phyloP scores from a whole-genome alignment of 2,329 filamentous ascomycete species.

The Triangularia setosa region DNA sequence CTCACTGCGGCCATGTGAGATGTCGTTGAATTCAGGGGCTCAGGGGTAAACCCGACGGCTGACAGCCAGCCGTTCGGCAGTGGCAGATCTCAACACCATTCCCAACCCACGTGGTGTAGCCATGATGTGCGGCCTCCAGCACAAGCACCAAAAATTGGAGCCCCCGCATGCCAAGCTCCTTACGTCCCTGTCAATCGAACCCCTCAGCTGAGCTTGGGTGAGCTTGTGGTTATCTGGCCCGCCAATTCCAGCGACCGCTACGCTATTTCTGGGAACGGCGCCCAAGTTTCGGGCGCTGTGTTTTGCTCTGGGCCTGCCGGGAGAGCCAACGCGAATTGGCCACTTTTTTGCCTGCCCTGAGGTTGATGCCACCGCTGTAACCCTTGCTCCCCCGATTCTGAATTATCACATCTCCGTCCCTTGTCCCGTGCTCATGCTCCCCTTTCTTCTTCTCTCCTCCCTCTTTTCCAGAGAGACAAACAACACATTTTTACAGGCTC shows the following conservation, averaged over 20 bases:
- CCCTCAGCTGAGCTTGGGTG: neutral
- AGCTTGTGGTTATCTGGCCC: neutral
- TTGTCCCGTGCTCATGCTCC: neutral
- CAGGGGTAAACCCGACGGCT: conserved; percentile 1
- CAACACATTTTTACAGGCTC: neutral
- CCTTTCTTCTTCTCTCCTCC: neutral
- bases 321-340: neutral
- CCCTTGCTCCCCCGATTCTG: too few relatives aligned
- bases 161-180: neutral
- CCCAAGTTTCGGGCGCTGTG: neutral
- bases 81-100: neutral
- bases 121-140: neutral
- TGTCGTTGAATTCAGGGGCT: conserved; percentile 5
- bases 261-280: conserved; percentile 3
- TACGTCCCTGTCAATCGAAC: neutral
- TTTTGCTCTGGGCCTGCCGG: neutral
- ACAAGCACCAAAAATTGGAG: neutral
- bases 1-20: neutral
- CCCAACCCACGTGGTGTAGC: neutral
- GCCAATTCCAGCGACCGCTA: neutral
- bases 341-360: neutral
- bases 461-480: neutral
- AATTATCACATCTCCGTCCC: neutral
- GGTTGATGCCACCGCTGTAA: neutral
- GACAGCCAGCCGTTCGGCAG: neutral